Base-by-base conservation (phyloP, 1,139 yeast species). In the Yarrowia galli region DNA sequence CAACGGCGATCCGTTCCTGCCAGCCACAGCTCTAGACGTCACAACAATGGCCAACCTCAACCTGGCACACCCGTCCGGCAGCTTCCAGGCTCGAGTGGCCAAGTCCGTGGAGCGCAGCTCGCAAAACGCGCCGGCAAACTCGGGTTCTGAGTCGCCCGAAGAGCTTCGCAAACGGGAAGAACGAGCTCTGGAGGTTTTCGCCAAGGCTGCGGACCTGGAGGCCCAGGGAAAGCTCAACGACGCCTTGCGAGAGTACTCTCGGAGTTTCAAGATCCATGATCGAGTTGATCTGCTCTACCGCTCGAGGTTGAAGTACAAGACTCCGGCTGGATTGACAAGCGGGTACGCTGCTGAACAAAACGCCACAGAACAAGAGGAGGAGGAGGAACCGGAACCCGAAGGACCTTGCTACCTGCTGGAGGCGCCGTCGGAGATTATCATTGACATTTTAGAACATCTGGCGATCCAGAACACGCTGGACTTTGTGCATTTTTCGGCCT, bases 51-150 rank as follows among this genome's bases (percentile, higher is more conserved):
- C 64, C 28, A 58, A 43, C 35, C 42, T 42, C 42, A 43, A 58
- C 51, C 51, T 43, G 42, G 64, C 51, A 15, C 64, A 56, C 18
- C 49, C 35, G 25, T 28, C 49, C 15, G 49, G 45, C 40, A 28
- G 64, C 64, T 56, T 56, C 64, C 64, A 56, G 64, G 32, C 64
- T 15, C 64, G 49, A 18, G 64, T 43, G 25, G 49, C 51, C 40
- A 25, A 58, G 42, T 22, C 64, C 20, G 32, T 58, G 18, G 64
- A 58, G 42, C 64, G 51, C 20, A 18, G 12, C 25, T 16, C n/a
- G 20, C 40, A 18, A 32, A 18, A 15, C 6, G 28, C 25, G 3
- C 10, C 25, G 9, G 16, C 20, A 22, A 10, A 25, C 9, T 2
- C 48, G 16, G 25, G 20, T 1, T 42, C 49, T 2, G 64, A 58